phyloP scores from a whole-genome alignment of 2,329 filamentous ascomycete species.

The Microcyclosporella mali region DNA sequence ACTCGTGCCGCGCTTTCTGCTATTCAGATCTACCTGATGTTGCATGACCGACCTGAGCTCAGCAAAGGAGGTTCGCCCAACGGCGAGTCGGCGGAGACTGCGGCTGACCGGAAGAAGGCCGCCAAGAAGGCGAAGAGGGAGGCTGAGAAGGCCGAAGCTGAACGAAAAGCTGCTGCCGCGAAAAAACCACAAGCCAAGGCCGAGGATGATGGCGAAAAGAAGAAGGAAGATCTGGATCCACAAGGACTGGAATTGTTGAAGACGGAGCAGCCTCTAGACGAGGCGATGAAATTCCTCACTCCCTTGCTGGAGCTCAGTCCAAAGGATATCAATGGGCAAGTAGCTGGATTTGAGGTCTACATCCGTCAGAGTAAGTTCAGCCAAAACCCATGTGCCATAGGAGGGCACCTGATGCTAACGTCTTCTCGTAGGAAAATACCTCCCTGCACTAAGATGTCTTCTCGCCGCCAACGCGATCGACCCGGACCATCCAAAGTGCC shows the following conservation, averaged over 20 bases:
- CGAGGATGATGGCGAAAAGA: slow-evolving; percentile 46
- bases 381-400: background rate
- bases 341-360: slow-evolving; percentile 84
- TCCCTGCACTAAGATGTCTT: slow-evolving; percentile 81
- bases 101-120: slow-evolving; percentile 70
- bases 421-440: slow-evolving; percentile 59
- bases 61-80: slow-evolving; percentile 63
- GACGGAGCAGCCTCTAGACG: slow-evolving; percentile 68
- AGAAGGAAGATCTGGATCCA: slow-evolving; percentile 89
- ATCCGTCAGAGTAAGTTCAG: slow-evolving; percentile 66
- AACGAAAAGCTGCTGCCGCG: slow-evolving; percentile 53
- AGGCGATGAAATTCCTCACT: slow-evolving; percentile 78
- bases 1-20: slow-evolving; percentile 75
- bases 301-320: slow-evolving; percentile 79
- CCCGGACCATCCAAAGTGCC: slow-evolving; percentile 62
- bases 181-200: slow-evolving; percentile 49
- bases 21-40: slow-evolving; percentile 69
- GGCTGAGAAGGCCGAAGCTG: slow-evolving; percentile 73
- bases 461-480: slow-evolving; percentile 66
- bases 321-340: slow-evolving; percentile 73
- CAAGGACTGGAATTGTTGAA: slow-evolving; percentile 63
- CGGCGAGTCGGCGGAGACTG: slow-evolving; percentile 67
- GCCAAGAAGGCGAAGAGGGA: slow-evolving; percentile 70
- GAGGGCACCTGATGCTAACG: slow-evolving; percentile 10
- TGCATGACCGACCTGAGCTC: slow-evolving; percentile 68